Base-by-base conservation (phyloP, 2,329 filamentous ascomycete species). In the Aspergillus oerlinghausenensis region DNA sequence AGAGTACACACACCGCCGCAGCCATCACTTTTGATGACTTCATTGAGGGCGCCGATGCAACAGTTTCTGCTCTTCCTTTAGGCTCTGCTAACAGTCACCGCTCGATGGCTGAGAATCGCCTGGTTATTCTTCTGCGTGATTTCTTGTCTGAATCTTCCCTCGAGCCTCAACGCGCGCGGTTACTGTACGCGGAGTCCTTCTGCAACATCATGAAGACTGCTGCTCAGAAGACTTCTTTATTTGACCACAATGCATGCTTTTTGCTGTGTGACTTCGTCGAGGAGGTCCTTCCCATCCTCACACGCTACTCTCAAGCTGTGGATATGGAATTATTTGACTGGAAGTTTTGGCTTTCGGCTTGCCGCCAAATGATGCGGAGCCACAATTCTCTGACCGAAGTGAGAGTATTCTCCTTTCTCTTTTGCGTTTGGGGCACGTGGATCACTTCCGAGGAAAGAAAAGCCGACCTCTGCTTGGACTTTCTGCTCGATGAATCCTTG, bases 371-470 rank as follows among this genome's bases (percentile, higher is more conserved):
- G 79, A 81, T 92, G 66, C 81, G 86, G 58, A 94, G 90, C 55
- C 85, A 93, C 64, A 95, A 96, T 72, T 92, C 89, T 42, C 89
- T 95, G 79, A 94, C 91, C 0, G 92, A 96, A 73, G 88, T 96
- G 60, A 86, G 92, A 51, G 80, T 95, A 19, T 85, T 94, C 60
- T 87, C 91, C 3, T 89, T 96, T 67, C 74, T 96, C 51, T 96
- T 88, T 72, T 84, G 85, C 25, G 81, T 88, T 19, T 97, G 92
- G 92, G 84, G 88, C 57, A 84, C 85, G 1, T 80, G 94, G 59
- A 80, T 84, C 10, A 80, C 82, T 35, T 83, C 90, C 54, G 81
- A 86, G 2, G 76, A 79, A 51, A 83, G 89, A 51, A 95, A 93
- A 72, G 79, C 83, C 55, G 77, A 81, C 14, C 70, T 96, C 19